phyloP scores from a whole-genome alignment of 2,329 filamentous ascomycete genomes.

The Aspergillus quadrilineatus region DNA sequence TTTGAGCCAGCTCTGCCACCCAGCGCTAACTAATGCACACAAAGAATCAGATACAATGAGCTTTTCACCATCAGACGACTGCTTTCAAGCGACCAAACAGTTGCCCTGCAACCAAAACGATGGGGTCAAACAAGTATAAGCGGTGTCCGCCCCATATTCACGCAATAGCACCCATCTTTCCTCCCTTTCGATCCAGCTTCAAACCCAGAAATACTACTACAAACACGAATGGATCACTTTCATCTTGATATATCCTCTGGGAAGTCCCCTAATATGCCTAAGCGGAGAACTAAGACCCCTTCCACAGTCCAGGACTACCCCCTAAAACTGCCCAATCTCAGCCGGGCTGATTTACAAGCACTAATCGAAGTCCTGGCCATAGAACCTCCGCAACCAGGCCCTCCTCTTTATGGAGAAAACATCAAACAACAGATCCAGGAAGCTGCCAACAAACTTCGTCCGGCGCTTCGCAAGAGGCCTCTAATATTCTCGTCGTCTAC shows the following conservation, averaged over 20 bases:
- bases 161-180: neutral
- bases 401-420: neutral
- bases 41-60: neutral
- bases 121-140: neutral
- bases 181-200: neutral
- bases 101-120: neutral
- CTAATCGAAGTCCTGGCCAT: constrained; percentile 26
- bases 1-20: neutral
- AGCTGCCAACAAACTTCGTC: constrained; percentile 15
- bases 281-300: neutral
- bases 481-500: constrained; percentile 21
- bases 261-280: constrained; percentile 1
- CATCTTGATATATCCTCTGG: neutral
- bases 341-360: constrained; percentile 19
- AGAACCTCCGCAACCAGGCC: constrained; percentile 13
- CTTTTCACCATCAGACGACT: neutral
- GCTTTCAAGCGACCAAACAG: neutral
- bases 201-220: neutral
- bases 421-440: constrained; percentile 3
- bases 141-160: neutral
- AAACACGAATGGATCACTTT: neutral
- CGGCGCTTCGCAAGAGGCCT: constrained; percentile 9
- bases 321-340: constrained; percentile 21
- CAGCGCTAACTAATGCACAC: neutral
- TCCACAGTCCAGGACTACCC: constrained; percentile 18